Evolutionary conservation across 306 rosid species (phyloP).

Genomic region (Sesbania bispinosa): DNA sequence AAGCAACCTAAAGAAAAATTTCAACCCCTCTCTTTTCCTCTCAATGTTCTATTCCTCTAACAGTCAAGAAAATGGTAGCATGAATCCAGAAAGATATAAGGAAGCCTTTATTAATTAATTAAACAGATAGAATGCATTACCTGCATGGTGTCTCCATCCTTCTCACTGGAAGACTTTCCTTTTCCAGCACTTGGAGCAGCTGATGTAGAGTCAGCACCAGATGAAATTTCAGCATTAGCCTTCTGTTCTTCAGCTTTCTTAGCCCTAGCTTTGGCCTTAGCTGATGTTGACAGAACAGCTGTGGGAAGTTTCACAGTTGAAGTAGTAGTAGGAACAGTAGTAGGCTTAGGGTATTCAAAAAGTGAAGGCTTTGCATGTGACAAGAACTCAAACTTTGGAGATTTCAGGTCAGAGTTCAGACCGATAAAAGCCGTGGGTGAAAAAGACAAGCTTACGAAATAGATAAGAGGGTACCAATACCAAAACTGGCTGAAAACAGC

Average conservation of each 20-base stretch:
- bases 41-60: not conserved
- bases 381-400: conserved; percentile 84
- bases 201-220: conserved; percentile 57
- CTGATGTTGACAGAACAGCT: conserved; percentile 93
- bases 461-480: conserved; percentile 99
- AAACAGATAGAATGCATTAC: conserved; percentile 35
- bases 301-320: conserved; percentile 96
- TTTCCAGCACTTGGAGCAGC: conserved; percentile 54
- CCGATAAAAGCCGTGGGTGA: conserved; percentile 95
- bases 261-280: conserved; percentile 97
- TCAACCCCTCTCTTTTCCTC: not conserved
- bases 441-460: conserved; percentile 82
- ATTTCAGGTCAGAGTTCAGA: conserved; percentile 84
- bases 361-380: conserved; percentile 94
- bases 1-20: not conserved
- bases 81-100: not conserved
- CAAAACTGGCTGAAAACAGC: conserved; percentile 99
- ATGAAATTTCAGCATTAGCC: conserved; percentile 64
- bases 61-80: not conserved
- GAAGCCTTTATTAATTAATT: not conserved
- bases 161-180: conserved; percentile 70
- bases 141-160: conserved; percentile 93
- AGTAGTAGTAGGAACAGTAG: conserved; percentile 70
- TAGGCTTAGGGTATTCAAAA: conserved; percentile 92
- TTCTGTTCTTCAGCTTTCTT: conserved; percentile 94